Conservation (phyloP, 2,329 filamentous ascomycete genomes). For the Pyrenophora tritici-repentis region DNA sequence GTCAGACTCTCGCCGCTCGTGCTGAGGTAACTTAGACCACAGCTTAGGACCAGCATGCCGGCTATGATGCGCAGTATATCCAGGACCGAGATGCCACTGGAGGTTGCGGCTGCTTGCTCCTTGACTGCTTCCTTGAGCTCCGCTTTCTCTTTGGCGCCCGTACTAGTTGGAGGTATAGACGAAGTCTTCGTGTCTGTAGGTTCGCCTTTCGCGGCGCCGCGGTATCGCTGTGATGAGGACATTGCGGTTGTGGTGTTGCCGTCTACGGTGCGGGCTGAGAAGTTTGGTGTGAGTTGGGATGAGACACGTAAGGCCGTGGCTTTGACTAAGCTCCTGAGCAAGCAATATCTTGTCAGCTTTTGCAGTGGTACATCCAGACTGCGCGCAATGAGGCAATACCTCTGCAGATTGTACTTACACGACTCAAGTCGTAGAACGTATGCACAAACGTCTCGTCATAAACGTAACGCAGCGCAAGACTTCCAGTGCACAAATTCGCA, state of each 20-base stretch:
- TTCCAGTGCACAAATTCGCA: neutral
- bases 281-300: neutral
- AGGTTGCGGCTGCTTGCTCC: conserved; percentile 28
- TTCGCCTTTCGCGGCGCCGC: conserved; percentile 20
- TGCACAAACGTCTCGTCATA: no score
- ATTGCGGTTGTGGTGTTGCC: conserved; percentile 13
- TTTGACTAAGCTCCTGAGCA: neutral
- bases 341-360: no score
- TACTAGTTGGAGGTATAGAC: conserved; percentile 13
- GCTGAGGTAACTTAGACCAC: conserved; percentile 75
- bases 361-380: no score
- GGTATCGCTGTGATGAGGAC: conserved; percentile 31
- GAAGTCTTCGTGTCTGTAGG: conserved; percentile 12
- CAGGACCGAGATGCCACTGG: conserved; percentile 48
- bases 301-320: neutral
- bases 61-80: conserved; percentile 72
- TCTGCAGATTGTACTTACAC: no score
- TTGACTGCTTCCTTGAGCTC: conserved; percentile 33
- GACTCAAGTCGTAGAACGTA: no score
- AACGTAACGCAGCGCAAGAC: neutral
- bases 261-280: neutral
- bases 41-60: conserved; percentile 69
- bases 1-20: conserved; percentile 65
- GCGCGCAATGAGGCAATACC: no score
- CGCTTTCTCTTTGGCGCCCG: conserved; percentile 28